Base-by-base conservation (phyloP, 192 early-diverging fungal species). In the Umbelopsis sp. region DNA sequence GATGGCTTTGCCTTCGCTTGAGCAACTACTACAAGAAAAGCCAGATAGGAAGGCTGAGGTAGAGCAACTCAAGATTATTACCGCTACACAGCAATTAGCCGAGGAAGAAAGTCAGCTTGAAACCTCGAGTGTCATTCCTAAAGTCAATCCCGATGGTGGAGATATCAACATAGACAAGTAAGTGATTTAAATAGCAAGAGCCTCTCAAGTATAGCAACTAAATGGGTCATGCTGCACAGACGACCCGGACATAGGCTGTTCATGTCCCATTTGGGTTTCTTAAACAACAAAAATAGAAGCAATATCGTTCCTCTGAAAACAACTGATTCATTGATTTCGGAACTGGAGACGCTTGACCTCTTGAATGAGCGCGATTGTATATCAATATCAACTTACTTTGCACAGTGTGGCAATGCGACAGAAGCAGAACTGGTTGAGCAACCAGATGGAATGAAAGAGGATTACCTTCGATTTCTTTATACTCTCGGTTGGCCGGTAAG, bases 291-390 rank as follows among this genome's bases (percentile, higher is more conserved):
- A 44, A 88, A 83, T 52, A 75, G 86, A 35, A 78, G 81, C 13
- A 84, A 82, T 23, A 72, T 94, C 35, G 81, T 84, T 22, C 91
- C 91, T 4, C 67, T 94, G 30, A 72, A 70, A n/a, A 82, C 93
- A 11, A 84, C 89, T 4, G 90, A 93, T 27, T 73, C 71, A 4
- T 52, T 92, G 25, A 69, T 90, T 50, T 74, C 76, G 21, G 90
- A 94, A 65, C 71, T 94, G 16, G 82, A 88, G 53, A 75, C 71
- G n/a, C 37, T 80, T 4, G 92, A 94, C 71, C 68, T 49, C 15
- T 52, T 93, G 27, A 84, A 87, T 58, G 92, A 92, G 74, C 80
- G 92, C 6, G 92, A 94, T 55, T 92, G 89, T 61, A 82, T 93
- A 11, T 81, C 80, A 8, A 80, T 91, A 35, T 82, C 83, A 9